A percentile compares a stretch with the other conserved stretches of the same genome.
These are phyloP conservation scores for Cladophialophora bantiana DNA, from an alignment of 2,329 filamentous ascomycete genomes.

Conservation along the genomic window DNA sequence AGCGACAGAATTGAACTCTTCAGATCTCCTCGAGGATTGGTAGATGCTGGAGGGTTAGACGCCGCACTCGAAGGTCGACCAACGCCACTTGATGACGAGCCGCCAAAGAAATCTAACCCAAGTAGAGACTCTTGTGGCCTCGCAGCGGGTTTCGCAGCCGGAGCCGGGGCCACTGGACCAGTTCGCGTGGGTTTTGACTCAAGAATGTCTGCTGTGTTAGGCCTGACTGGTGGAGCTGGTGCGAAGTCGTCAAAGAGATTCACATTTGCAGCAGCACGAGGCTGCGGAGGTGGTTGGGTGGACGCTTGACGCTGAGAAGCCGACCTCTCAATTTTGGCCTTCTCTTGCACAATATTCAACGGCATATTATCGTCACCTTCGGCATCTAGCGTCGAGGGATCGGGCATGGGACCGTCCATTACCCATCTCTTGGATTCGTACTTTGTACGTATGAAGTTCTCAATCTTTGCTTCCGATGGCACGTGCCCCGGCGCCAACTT, in stretches of 20 bases:
- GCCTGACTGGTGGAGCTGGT: conserved; percentile 66
- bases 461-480: conserved; percentile 96
- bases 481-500: conserved; percentile 91
- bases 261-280: conserved; percentile 60
- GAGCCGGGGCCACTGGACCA: conserved; percentile 70
- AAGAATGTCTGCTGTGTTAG: conserved; percentile 75
- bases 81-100: conserved; percentile 69
- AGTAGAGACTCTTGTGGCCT: conserved; percentile 82
- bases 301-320: conserved; percentile 59
- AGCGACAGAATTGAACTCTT: conserved; percentile 97
- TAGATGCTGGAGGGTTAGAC: conserved; percentile 63
- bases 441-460: conserved; percentile 99
- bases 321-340: conserved; percentile 71
- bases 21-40: conserved; percentile 84
- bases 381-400: conserved; percentile 83
- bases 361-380: conserved; percentile 85
- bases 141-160: conserved; percentile 58
- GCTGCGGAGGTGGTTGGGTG: conserved; percentile 45
- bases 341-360: conserved; percentile 71
- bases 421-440: conserved; percentile 99
- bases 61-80: conserved; percentile 80
- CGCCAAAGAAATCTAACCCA: conserved; percentile 90
- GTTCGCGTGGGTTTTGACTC: conserved; percentile 64
- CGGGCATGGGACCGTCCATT: conserved; percentile 96
- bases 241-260: conserved; percentile 85